phyloP scores from a whole-genome alignment of 1,139 yeast genomes.

The Starmera stellimalicola region DNA sequence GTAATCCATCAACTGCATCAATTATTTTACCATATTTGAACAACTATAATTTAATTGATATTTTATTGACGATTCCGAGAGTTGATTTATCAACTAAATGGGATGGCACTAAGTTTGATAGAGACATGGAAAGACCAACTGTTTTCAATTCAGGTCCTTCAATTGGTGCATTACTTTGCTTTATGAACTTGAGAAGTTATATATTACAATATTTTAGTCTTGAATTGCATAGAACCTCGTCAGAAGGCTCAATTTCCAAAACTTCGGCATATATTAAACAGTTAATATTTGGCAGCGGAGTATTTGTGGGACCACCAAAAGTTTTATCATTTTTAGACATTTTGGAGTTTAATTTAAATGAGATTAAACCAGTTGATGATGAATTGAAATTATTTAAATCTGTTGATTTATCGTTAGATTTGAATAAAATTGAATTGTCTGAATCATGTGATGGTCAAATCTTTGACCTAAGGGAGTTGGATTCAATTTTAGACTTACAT shows the following conservation, averaged over 20 bases:
- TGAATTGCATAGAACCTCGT: constrained; percentile 57
- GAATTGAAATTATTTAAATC: constrained; percentile 23
- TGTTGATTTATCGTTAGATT: constrained; percentile 28
- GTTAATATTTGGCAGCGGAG: constrained; percentile 33
- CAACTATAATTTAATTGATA: constrained; percentile 39
- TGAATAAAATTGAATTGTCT: constrained; percentile 19
- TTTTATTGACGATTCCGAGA: constrained; percentile 41
- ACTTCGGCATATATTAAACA: constrained; percentile 43
- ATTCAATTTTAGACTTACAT: constrained; percentile 22
- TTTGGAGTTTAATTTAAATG: constrained; percentile 39
- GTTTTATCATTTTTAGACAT: constrained; percentile 63
- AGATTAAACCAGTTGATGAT: constrained; percentile 21
- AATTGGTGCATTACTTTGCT: constrained; percentile 50
- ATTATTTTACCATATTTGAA: constrained; percentile 47
- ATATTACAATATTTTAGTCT: constrained; percentile 61
- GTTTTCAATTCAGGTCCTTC: constrained; percentile 27
- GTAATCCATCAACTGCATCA: constrained; percentile 43
- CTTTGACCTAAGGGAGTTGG: constrained; percentile 23
- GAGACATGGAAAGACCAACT: constrained; percentile 31
- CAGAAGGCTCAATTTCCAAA: constrained; percentile 41
- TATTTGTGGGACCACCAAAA: constrained; percentile 40
- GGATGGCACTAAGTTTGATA: constrained; percentile 39
- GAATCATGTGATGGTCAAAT: constrained; percentile 20
- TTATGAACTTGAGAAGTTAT: constrained; percentile 52
- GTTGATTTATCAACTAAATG: constrained; percentile 39